Evolutionary conservation across 2,329 filamentous ascomycete species (phyloP).

Genomic region (Epichloe elymi): DNA sequence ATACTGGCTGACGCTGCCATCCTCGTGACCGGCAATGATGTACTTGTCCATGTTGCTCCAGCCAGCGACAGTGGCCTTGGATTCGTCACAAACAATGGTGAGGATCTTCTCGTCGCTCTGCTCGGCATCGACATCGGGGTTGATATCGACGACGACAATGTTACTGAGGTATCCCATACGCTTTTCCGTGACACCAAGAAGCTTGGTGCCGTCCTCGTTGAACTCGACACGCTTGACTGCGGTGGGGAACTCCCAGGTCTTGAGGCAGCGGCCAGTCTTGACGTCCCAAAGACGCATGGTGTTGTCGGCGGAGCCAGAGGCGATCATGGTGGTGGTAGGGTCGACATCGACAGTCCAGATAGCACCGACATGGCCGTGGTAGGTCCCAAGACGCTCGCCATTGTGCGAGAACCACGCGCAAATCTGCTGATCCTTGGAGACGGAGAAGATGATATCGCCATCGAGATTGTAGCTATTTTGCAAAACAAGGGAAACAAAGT

Average conservation of each 20-base stretch:
- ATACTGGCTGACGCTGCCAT: constrained; percentile 82
- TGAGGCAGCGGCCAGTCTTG: constrained; percentile 81
- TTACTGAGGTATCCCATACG: constrained; percentile 92
- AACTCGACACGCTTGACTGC: constrained; percentile 98
- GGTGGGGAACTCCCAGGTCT: constrained; percentile 95
- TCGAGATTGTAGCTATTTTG: constrained; percentile 68
- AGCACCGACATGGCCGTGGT: constrained; percentile 91
- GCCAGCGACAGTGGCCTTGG: constrained; percentile 93
- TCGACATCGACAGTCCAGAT: constrained; percentile 98
- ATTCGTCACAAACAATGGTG: constrained; percentile 86
- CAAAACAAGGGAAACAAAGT: neutral
- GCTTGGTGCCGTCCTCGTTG: constrained; percentile 78
- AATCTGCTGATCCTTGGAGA: constrained; percentile 90
- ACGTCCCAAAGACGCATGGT: constrained; percentile 96
- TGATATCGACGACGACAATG: constrained; percentile 86
- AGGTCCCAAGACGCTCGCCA: constrained; percentile 92
- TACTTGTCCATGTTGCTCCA: constrained; percentile 92
- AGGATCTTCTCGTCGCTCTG: constrained; percentile 74
- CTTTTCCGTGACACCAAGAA: constrained; percentile 95
- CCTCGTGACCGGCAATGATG: constrained; percentile 96
- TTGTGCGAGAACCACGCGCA: constrained; percentile 97
- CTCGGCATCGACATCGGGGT: constrained; percentile 65
- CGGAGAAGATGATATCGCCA: constrained; percentile 93
- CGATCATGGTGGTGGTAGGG: constrained; percentile 80
- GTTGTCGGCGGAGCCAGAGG: constrained; percentile 94